phyloP scores from a whole-genome alignment of 2,329 filamentous ascomycete genomes.

The Ophiostoma sp. region DNA sequence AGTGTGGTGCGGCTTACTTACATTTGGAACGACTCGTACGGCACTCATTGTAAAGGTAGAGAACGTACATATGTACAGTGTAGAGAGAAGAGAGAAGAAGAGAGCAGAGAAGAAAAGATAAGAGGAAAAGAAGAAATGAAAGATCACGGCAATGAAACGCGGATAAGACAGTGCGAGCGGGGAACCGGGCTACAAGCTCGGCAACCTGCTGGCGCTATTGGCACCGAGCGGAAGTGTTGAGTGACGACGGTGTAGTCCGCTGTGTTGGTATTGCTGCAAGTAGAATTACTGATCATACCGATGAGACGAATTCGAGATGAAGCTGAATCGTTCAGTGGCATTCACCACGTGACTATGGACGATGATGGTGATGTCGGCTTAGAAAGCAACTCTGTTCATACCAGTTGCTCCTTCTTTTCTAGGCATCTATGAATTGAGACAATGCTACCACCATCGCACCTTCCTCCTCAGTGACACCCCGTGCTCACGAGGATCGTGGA shows the following conservation, averaged over 20 bases:
- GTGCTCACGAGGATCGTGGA: background rate
- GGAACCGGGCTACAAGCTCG: constrained; percentile 13
- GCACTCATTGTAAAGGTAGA: constrained; percentile 15
- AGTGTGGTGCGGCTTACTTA: constrained; percentile 28
- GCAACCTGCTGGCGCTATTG: constrained; percentile 7
- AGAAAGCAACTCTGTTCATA: no score
- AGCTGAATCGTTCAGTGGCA: no score
- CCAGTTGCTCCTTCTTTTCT: background rate
- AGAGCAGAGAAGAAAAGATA: background rate
- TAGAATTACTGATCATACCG: no score
- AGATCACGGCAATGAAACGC: background rate
- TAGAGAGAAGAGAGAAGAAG: background rate
- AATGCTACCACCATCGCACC: background rate
- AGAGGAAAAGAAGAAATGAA: background rate
- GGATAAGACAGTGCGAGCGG: background rate
- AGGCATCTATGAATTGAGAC: background rate
- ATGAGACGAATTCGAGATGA: no score
- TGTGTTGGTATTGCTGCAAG: no score
- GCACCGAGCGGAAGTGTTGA: no score
- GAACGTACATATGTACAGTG: background rate
- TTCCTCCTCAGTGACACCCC: background rate
- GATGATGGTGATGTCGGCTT: no score
- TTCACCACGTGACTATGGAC: no score
- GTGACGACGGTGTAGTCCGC: no score
- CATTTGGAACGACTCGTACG: constrained; percentile 35